Evolutionary conservation across 2,329 filamentous ascomycete genomes (phyloP), one percentile per base, ranked within the genome.

Genomic region (Ustulina deusta): DNA sequence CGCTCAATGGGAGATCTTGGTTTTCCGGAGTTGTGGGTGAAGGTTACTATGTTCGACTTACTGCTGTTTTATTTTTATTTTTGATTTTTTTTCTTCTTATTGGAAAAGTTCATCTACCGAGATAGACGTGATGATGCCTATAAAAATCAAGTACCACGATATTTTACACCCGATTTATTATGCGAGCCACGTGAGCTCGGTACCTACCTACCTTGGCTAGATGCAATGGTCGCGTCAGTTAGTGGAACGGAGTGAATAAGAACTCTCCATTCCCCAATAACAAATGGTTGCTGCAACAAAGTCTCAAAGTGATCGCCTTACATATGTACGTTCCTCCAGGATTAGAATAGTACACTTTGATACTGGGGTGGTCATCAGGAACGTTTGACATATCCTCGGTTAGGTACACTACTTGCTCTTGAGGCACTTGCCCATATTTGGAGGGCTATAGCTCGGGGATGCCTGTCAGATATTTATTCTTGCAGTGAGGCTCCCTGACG

Each of bases 401-500:
- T 42, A n/a, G 9, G n/a, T 32, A 27, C 13, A 29, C 17, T 15
- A 7, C 29, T 32, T 15, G 29, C 29, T 32, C 29, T 3, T 6
- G 27, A 13, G 15, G 58, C 36, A n/a, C 0, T 6, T 58, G 48
- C 29, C n/a, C 44, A 52, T 6, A 52, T 46, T 49, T 34, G n/a
- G 36, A 38, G 29, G 25, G 38, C 15, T 13, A 48, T 48, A 29
- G n/a, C n/a, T 36, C 54, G 20, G 42, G 32, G 22, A 54, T 29
- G 27, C 38, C 42, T 48, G 46, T 40, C 25, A 17, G 46, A 42
- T 34, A 38, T 7, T 11, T 17, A 13, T 34, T 55, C 13, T 32
- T 22, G 20, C 44, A 40, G 25, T 34, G 60, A 62, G 27, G 60
- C 40, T 63, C 52, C 49, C 56, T 52, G 9, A 22, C 49, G 9